Evolutionary conservation across 176 grass and related monocot genomes (phyloP).

Genomic region (Calamus simplicifolius): DNA sequence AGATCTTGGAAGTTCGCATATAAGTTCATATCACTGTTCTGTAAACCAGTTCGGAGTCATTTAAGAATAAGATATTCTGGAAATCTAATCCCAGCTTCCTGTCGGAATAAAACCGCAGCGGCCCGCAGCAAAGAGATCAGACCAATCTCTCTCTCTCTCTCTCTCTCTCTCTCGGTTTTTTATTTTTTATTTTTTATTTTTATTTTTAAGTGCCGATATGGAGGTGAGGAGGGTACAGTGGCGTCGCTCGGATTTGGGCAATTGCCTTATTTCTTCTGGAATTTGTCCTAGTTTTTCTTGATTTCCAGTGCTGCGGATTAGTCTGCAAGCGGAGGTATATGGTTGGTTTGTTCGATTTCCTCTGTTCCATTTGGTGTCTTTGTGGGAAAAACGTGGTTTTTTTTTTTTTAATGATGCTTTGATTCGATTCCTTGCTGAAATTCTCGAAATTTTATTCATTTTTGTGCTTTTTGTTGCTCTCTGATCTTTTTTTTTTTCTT

Average conservation of each 20-base stretch:
- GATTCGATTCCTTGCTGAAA: slow-evolving; percentile 58
- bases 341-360: not conserved
- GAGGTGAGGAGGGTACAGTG: not conserved
- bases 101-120: too few species aligned
- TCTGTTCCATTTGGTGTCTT: not conserved
- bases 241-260: not conserved
- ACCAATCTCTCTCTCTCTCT: too few species aligned
- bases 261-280: not conserved
- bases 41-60: too few species aligned
- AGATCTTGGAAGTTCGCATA: too few species aligned
- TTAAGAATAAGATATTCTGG: too few species aligned
- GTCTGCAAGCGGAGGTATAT: not conserved
- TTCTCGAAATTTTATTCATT: slow-evolving; percentile 5
- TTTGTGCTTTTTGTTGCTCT: not conserved
- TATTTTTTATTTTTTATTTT: too few species aligned
- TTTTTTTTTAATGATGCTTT: slow-evolving; percentile 2
- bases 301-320: not conserved
- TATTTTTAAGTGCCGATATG: not conserved
- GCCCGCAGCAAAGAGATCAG: too few species aligned
- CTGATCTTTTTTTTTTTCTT: slow-evolving; percentile 31
- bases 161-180: too few species aligned
- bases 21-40: too few species aligned
- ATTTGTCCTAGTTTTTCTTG: not conserved
- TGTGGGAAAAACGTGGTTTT: slow-evolving; percentile 7
- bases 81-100: too few species aligned